phyloP scores from a whole-genome alignment of 305 asterid genomes.

The Rubia balearica region DNA sequence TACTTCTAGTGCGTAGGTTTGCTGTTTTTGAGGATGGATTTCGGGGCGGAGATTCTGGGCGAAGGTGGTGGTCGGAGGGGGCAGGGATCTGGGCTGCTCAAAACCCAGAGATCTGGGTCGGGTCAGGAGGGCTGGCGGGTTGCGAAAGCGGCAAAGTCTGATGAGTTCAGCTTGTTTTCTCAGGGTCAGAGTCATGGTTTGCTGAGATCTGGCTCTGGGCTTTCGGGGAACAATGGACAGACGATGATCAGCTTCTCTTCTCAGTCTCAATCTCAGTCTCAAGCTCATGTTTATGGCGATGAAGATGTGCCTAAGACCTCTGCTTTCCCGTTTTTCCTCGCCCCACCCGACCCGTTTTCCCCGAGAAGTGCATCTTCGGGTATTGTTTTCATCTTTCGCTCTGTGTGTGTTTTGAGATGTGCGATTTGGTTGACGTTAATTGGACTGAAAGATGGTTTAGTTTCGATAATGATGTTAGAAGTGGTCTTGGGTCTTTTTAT shows the following conservation, averaged over 20 bases:
- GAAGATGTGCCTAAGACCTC: slow-evolving; percentile 20
- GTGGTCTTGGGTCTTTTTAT: slow-evolving; percentile 14
- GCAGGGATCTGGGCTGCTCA: slow-evolving; percentile 57
- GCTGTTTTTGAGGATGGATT: slow-evolving; percentile 37
- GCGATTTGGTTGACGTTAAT: slow-evolving; percentile 13
- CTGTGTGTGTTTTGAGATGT: background rate
- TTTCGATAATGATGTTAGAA: slow-evolving; percentile 19
- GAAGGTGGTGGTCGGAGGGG: slow-evolving; percentile 15
- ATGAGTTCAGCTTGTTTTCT: slow-evolving; percentile 30
- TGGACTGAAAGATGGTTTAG: slow-evolving; percentile 11
- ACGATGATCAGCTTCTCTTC: slow-evolving; percentile 80
- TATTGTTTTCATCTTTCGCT: background rate
- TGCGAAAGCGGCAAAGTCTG: slow-evolving; percentile 36
- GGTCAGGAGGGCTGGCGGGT: slow-evolving; percentile 36
- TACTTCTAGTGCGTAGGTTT: slow-evolving; percentile 5
- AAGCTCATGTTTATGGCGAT: background rate
- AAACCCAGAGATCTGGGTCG: slow-evolving; percentile 50
- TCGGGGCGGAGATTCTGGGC: slow-evolving; percentile 32
- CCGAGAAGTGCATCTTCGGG: slow-evolving; percentile 23
- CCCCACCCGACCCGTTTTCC: slow-evolving; percentile 18
- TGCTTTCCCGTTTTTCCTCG: slow-evolving; percentile 26
- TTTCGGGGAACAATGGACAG: slow-evolving; percentile 43
- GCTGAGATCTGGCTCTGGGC: slow-evolving; percentile 52
- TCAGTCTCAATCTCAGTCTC: slow-evolving; percentile 13
- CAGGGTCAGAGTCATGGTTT: slow-evolving; percentile 17